These are phyloP conservation scores for Ormosia emarginata DNA, from an alignment of 306 rosid species.

Conservation along the genomic window DNA sequence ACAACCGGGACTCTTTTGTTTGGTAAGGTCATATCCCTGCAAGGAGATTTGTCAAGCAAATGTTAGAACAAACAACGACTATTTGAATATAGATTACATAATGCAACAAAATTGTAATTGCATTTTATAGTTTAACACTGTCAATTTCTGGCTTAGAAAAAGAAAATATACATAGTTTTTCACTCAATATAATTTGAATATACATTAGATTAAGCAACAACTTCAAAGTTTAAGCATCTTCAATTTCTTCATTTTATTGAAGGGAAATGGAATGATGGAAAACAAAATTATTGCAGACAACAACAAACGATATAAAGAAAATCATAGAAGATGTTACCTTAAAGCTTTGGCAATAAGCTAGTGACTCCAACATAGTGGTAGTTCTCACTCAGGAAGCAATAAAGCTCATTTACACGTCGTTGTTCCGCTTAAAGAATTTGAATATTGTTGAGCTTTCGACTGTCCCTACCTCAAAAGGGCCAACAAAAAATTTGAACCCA, in stretches of 20 bases:
- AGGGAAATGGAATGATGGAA: not conserved
- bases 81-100: not conserved
- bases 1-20: conserved; percentile 21
- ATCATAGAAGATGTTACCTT: conserved; percentile 46
- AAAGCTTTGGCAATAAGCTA: conserved; percentile 55
- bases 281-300: not conserved
- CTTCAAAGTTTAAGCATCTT: not conserved
- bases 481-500: too few relatives aligned
- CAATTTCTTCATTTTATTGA: not conserved
- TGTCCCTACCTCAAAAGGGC: not conserved
- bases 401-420: conserved; percentile 34
- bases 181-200: not conserved
- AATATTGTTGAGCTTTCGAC: conserved; percentile 24
- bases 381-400: conserved; percentile 35
- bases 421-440: not conserved
- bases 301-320: not conserved
- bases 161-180: too few relatives aligned
- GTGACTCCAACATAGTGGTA: conserved; percentile 62
- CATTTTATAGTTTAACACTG: not conserved
- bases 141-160: not conserved
- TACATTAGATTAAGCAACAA: not conserved
- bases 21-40: conserved; percentile 38
- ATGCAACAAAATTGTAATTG: not conserved
- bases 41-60: not conserved
- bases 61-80: not conserved